Percentiles rank a stretch among this genome's conserved stretches.
Conservation (phyloP, 2,329 filamentous ascomycete species). For the Cytospora schulzeri region DNA sequence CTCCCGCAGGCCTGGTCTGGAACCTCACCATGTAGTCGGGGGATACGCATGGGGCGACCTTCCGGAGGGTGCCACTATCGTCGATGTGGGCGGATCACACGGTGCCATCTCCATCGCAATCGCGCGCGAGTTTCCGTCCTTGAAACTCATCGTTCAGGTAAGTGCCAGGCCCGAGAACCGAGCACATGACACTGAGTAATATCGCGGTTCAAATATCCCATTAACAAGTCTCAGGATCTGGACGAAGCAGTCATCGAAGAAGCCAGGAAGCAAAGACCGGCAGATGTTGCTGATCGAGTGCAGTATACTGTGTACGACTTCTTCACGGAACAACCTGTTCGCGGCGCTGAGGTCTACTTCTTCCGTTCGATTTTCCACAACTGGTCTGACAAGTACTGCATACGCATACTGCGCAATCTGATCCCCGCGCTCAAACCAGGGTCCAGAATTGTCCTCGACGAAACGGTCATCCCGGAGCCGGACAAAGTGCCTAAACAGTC, state of each 20-base stretch:
- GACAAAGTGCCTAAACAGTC: slow-evolving; percentile 17
- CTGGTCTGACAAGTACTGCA: slow-evolving; percentile 39
- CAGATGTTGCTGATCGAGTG: slow-evolving; percentile 30
- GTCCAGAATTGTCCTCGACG: slow-evolving; percentile 34
- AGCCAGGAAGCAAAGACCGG: slow-evolving; percentile 31
- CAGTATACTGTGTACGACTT: slow-evolving; percentile 35
- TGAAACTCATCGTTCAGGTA: slow-evolving; percentile 31
- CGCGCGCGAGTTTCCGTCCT: slow-evolving; percentile 9
- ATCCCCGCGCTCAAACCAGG: slow-evolving; percentile 36
- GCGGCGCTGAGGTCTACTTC: slow-evolving; percentile 35
- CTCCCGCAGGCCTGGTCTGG: slow-evolving; percentile 10
- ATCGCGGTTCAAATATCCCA: neutral
- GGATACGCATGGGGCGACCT: slow-evolving; percentile 33
- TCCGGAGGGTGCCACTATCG: slow-evolving; percentile 30
- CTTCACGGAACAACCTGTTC: slow-evolving; percentile 34
- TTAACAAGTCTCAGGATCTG: neutral
- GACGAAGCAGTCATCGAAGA: slow-evolving; percentile 19
- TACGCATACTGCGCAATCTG: slow-evolving; percentile 37
- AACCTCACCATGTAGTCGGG: slow-evolving; percentile 27
- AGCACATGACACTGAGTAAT: neutral
- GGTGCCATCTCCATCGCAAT: slow-evolving; percentile 21
- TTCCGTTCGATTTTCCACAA: slow-evolving; percentile 40
- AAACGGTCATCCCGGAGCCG: slow-evolving; percentile 32
- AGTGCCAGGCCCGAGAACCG: slow-evolving; percentile 1
- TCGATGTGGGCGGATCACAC: slow-evolving; percentile 33